Evolutionary conservation across 2,329 filamentous ascomycete species (phyloP).

Genomic region (Diaporthe citri): DNA sequence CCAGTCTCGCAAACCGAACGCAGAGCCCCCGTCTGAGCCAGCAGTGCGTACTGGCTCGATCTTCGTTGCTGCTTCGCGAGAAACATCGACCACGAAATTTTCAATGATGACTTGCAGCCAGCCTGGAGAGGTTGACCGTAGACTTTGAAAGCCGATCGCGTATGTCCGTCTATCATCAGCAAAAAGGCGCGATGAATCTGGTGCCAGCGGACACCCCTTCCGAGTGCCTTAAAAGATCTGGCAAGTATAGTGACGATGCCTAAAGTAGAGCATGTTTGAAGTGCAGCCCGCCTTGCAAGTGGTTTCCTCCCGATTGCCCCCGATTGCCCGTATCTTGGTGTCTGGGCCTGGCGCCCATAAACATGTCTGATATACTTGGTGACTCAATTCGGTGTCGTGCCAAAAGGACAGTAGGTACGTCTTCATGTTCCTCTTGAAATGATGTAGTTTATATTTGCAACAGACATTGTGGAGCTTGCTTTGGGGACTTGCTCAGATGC

Average conservation of each 20-base stretch:
- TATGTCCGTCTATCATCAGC: background rate
- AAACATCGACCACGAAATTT: background rate
- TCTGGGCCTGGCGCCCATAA: no score
- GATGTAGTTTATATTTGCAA: background rate
- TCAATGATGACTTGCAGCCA: background rate
- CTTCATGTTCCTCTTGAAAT: background rate
- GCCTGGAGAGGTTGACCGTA: background rate
- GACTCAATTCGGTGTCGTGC: background rate
- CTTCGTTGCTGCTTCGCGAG: background rate
- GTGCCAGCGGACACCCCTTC: background rate
- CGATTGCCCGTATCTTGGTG: background rate
- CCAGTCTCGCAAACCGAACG: background rate
- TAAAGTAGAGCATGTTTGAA: background rate
- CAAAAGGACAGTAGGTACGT: background rate
- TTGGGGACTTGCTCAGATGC: background rate
- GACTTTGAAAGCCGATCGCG: background rate
- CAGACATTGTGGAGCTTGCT: background rate
- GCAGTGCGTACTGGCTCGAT: background rate
- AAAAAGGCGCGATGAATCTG: background rate
- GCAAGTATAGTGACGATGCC: background rate
- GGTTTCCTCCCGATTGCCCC: background rate
- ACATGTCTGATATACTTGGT: background rate
- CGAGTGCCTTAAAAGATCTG: background rate
- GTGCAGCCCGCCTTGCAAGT: background rate
- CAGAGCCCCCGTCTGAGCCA: background rate